phyloP scores from a whole-genome alignment of 768 basidiomycete species.

The Pleurotus cornucopiae region DNA sequence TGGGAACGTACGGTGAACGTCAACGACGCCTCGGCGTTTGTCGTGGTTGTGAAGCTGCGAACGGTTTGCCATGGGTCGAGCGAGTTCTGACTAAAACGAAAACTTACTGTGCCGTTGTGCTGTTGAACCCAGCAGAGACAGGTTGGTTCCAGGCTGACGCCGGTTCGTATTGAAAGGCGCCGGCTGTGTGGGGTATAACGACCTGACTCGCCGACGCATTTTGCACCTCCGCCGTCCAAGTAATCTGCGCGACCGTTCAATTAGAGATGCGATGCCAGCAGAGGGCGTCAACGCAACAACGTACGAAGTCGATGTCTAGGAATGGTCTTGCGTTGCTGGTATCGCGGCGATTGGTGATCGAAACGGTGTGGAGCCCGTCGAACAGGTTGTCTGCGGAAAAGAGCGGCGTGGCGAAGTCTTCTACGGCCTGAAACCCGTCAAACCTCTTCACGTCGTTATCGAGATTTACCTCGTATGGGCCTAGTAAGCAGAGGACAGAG shows the following conservation, averaged over 20 bases:
- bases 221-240: constrained; percentile 5
- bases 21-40: background rate
- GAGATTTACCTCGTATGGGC: constrained; percentile 5
- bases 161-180: background rate
- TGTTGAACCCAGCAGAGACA: constrained; percentile 1
- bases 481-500: background rate
- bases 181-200: background rate
- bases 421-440: background rate
- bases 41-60: background rate
- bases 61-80: background rate
- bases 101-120: constrained; percentile 2
- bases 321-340: background rate
- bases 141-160: background rate
- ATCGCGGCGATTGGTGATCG: background rate
- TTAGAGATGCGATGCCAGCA: background rate
- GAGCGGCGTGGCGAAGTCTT: background rate
- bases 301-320: constrained; percentile 8
- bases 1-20: constrained; percentile 4
- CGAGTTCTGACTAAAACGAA: background rate
- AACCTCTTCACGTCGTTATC: background rate
- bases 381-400: constrained; percentile 6
- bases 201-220: background rate
- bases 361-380: background rate
- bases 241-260: background rate
- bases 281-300: background rate